Percentiles rank a stretch among this genome's conserved stretches.
Evolutionary conservation across 495 filamentous ascomycete genomes (phyloP).

Genomic region (Penicillium paradoxum): DNA sequence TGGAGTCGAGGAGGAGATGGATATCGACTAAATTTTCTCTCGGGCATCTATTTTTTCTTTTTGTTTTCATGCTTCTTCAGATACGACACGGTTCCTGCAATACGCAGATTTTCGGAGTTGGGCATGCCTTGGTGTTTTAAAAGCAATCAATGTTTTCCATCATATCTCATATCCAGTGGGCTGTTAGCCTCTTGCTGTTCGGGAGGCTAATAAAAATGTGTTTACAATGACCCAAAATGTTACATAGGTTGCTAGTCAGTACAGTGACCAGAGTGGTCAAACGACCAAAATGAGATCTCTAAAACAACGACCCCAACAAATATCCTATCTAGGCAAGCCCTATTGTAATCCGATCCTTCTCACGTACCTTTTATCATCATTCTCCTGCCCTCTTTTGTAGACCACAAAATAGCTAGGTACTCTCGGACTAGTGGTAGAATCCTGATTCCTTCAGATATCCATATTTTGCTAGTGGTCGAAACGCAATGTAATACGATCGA

Average conservation of each 20-base stretch:
- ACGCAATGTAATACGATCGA: no score
- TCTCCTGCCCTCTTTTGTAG: neutral
- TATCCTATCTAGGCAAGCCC: neutral
- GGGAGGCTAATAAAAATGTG: constrained; percentile 3
- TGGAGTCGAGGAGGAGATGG: constrained; percentile 63
- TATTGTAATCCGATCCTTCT: neutral
- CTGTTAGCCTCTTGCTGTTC: constrained; percentile 3
- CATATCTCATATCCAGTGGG: constrained; percentile 18
- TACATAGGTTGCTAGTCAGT: constrained; percentile 9
- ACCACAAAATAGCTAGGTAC: neutral
- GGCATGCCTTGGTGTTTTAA: constrained; percentile 30
- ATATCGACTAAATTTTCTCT: constrained; percentile 54
- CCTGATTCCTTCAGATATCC: no score
- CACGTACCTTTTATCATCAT: neutral
- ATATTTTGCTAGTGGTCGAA: no score
- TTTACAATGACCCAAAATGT: constrained; percentile 8
- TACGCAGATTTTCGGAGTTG: constrained; percentile 22
- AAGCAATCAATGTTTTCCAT: constrained; percentile 31
- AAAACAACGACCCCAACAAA: constrained; percentile 1
- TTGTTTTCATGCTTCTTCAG: constrained; percentile 22
- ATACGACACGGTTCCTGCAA: constrained; percentile 26
- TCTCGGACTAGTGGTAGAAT: no score
- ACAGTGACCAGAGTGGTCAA: constrained; percentile 5
- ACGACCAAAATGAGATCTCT: constrained; percentile 6
- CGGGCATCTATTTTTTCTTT: constrained; percentile 4